Percentiles rank a stretch among this genome's conserved stretches.
Evolutionary conservation across 2,329 filamentous ascomycete genomes (phyloP).

Genomic region (Aspergillus candidus): DNA sequence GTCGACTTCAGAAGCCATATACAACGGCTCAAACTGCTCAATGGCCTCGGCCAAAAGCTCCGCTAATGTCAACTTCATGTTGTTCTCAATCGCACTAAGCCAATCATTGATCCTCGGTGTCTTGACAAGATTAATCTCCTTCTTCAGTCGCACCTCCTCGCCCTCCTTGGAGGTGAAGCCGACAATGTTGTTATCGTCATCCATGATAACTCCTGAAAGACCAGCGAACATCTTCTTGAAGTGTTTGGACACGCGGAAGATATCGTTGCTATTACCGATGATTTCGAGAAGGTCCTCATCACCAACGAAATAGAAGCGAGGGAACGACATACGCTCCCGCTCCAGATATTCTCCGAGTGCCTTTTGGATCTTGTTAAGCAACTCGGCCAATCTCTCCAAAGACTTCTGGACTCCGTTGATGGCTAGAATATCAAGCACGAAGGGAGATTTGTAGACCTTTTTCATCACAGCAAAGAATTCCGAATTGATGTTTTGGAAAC

Average conservation of each 20-base stretch:
- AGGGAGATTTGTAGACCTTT: slow-evolving; percentile 94
- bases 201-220: slow-evolving; percentile 81
- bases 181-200: slow-evolving; percentile 81
- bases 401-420: slow-evolving; percentile 96
- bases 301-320: slow-evolving; percentile 98
- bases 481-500: slow-evolving; percentile 98
- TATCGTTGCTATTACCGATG: slow-evolving; percentile 98
- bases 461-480: slow-evolving; percentile 99
- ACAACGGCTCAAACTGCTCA: slow-evolving; percentile 72
- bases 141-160: slow-evolving; percentile 80
- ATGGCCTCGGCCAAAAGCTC: slow-evolving; percentile 84
- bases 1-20: slow-evolving; percentile 66
- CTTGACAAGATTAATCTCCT: slow-evolving; percentile 84
- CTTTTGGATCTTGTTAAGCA: slow-evolving; percentile 98
- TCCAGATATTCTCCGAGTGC: slow-evolving; percentile 97
- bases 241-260: slow-evolving; percentile 91
- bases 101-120: slow-evolving; percentile 98
- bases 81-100: slow-evolving; percentile 85
- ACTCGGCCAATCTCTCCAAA: slow-evolving; percentile 87
- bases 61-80: slow-evolving; percentile 90
- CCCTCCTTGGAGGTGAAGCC: slow-evolving; percentile 95
- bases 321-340: slow-evolving; percentile 94
- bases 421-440: slow-evolving; percentile 89
- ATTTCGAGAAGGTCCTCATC: slow-evolving; percentile 98
- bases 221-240: slow-evolving; percentile 99